Evolutionary conservation across 176 grass and related monocot species (phyloP), one percentile per base, ranked within the genome.

Genomic region (Thinopyrum elongatum): DNA sequence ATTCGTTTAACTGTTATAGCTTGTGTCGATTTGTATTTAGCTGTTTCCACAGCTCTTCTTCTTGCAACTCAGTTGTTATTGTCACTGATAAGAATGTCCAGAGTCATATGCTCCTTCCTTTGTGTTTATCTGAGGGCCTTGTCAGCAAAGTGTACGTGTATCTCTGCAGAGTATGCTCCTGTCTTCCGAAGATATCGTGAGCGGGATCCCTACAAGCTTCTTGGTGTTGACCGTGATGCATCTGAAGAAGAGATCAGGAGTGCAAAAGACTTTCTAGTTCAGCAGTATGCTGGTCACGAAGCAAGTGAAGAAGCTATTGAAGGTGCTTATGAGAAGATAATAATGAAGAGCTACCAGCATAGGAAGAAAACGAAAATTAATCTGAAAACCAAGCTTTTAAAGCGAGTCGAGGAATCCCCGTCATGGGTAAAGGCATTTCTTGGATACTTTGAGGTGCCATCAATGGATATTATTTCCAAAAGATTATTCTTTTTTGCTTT

Each of bases 321-420:
- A 88, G 86, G 87, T 85, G 97, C 94, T 64, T 99, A 99, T 36
- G 97, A 99, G 83, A 96, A 89, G 78, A 94, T 99, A 91, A 83
- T 97, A 78, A 91, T 99, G 90, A 94, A 92, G 79, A 97, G 94
- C 82, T 99, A 97, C 74, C 84, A 76, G 76, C 76, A 99, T 16
- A 81, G 97, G 72, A 96, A 93, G 78, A 97, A 91, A 72, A 84
- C 92, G 62, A 99, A 99, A 84, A 90, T 93, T 22, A 99, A 99
- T 73, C 80, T 96, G 35, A 99, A 94, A 88, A 97, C 76, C 69
- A 99, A 93, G 51, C 78, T 93, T 68, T 88, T 88, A 82, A 92
- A 94, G 79, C 80, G 47, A 88, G 92, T 99, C 1, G 88, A 97
- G 62, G 94, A 97, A 69, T 96, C 90, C 9, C 97, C 94, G 1